Evolutionary conservation across 345 rosid species (phyloP).

Genomic region (Camelina hispida): DNA sequence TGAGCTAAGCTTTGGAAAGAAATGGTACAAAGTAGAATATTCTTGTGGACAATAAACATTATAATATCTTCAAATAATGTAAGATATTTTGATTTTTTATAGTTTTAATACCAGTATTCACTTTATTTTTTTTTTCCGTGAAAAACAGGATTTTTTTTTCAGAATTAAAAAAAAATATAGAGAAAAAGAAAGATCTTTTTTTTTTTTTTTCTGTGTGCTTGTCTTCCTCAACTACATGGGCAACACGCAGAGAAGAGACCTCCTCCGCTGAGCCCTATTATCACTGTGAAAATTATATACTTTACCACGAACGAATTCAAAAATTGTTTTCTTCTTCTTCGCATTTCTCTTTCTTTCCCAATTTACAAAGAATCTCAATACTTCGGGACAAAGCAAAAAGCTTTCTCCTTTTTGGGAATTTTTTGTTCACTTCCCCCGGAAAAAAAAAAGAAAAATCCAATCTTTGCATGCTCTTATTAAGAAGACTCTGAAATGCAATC

Average conservation of each 20-base stretch:
- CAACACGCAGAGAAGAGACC: slow-evolving; percentile 37
- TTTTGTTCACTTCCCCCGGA: not conserved
- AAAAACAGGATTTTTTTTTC: not conserved
- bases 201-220: not conserved
- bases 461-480: slow-evolving; percentile 26
- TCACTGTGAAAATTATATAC: not conserved
- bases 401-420: slow-evolving; percentile 23
- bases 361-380: not conserved
- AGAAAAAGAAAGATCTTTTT: not conserved
- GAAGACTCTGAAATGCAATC: slow-evolving; percentile 52
- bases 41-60: not conserved
- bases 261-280: slow-evolving; percentile 34
- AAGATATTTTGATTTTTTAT: not conserved
- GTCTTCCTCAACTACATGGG: slow-evolving; percentile 19
- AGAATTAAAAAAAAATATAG: not conserved
- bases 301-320: not conserved
- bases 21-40: slow-evolving; percentile 3
- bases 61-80: not conserved
- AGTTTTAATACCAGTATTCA: too few relatives aligned
- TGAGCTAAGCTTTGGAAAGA: slow-evolving; percentile 10
- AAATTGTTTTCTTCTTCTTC: not conserved
- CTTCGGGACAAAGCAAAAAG: not conserved
- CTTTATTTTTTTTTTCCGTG: too few relatives aligned
- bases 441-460: not conserved
- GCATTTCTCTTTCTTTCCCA: not conserved